Conservation (phyloP, 805 yeast species). For the Lipomyces mesembrius region DNA sequence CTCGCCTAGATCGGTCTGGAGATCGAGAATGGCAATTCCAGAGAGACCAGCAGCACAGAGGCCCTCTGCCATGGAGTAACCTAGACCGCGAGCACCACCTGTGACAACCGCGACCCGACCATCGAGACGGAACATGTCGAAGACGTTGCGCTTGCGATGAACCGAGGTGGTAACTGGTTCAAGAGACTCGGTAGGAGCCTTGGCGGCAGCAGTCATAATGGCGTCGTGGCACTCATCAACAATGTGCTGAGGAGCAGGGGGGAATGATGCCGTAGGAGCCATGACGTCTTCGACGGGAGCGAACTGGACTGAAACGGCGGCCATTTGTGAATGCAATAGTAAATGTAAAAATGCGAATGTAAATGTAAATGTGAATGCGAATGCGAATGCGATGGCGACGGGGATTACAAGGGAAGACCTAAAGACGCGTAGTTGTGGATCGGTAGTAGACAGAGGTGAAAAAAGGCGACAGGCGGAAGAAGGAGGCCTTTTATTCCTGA, state of each 20-base stretch:
- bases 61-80: conserved; percentile 64
- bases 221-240: conserved; percentile 38
- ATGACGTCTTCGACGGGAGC: background rate
- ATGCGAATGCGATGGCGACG: too few relatives aligned
- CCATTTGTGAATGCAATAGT: background rate
- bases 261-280: background rate
- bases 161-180: conserved; percentile 40
- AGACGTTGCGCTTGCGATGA: conserved; percentile 44
- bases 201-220: conserved; percentile 39
- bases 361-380: too few relatives aligned
- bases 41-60: conserved; percentile 59
- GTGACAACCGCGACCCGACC: conserved; percentile 68
- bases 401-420: too few relatives aligned
- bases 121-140: conserved; percentile 58
- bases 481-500: conserved; percentile 1
- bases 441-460: too few relatives aligned
- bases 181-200: conserved; percentile 45
- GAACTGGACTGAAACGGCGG: conserved; percentile 6
- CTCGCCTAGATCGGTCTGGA: conserved; percentile 63
- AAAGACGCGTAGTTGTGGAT: too few relatives aligned
- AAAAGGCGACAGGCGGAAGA: background rate
- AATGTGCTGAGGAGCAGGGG: background rate
- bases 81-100: conserved; percentile 73
- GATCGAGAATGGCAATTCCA: conserved; percentile 59
- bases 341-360: too few relatives aligned